These are phyloP conservation scores for Stagonosporopsis vannaccii DNA, from an alignment of 2,329 filamentous ascomycete species.

Conservation along the genomic window DNA sequence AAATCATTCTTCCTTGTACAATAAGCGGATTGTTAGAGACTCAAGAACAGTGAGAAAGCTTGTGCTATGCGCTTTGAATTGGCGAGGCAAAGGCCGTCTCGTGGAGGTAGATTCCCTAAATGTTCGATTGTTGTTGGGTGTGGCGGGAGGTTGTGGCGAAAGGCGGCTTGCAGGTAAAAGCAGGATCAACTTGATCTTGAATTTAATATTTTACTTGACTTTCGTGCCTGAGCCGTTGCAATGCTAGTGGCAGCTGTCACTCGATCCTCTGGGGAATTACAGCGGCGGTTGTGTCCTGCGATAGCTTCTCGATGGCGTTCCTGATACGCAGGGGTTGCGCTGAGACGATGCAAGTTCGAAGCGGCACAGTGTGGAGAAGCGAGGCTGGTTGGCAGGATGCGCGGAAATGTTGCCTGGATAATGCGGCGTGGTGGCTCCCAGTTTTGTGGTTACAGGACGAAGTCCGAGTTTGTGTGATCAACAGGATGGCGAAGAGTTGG, in stretches of 20 bases:
- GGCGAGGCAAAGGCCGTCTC: conserved; percentile 30
- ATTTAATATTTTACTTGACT: background rate
- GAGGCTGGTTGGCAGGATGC: conserved; percentile 5
- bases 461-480: conserved; percentile 20
- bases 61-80: conserved; percentile 33
- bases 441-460: conserved; percentile 20
- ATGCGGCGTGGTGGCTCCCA: conserved; percentile 14
- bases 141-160: background rate
- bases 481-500: conserved; percentile 26
- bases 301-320: conserved; percentile 21
- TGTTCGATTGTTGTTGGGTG: background rate
- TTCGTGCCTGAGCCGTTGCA: conserved; percentile 23
- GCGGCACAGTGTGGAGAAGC: conserved; percentile 16
- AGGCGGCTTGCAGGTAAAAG: background rate
- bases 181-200: background rate
- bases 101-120: conserved; percentile 2
- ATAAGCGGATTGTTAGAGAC: conserved; percentile 28
- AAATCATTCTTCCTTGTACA: conserved; percentile 42
- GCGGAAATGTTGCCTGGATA: conserved; percentile 11
- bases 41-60: conserved; percentile 26
- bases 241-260: conserved; percentile 15
- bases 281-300: conserved; percentile 10
- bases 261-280: conserved; percentile 16
- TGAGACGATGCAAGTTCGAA: conserved; percentile 48
- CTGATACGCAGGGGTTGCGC: conserved; percentile 39